Evolutionary conservation across 164 flowering plant species (phyloP).

Genomic region (Vitis cinerea): DNA sequence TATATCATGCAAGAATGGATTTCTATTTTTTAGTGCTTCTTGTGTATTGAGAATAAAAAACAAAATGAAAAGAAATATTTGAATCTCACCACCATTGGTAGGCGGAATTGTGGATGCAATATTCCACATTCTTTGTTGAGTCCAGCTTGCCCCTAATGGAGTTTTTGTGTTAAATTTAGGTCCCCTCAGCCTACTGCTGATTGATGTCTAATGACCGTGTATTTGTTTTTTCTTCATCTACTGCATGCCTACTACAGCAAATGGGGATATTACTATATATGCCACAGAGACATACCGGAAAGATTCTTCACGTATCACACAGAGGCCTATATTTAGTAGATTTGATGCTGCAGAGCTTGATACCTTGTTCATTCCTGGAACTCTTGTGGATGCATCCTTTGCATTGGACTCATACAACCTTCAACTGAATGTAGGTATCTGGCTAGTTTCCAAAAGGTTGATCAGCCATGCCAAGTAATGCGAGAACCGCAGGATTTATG

Average conservation of each 20-base stretch:
- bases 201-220: no score
- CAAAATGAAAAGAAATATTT: no score
- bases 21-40: no score
- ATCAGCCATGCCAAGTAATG: conserved; percentile 29
- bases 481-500: not conserved
- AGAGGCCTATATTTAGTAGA: conserved; percentile 54
- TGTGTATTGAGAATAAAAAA: no score
- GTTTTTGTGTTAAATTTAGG: no score
- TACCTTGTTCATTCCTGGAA: conserved; percentile 49
- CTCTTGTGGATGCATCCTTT: conserved; percentile 60
- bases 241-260: conserved; percentile 66
- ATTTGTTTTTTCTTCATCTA: not conserved
- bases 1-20: no score
- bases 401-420: conserved; percentile 73
- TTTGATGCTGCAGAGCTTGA: conserved; percentile 63
- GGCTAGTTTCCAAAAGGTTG: conserved; percentile 57
- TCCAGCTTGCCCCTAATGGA: no score
- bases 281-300: conserved; percentile 65
- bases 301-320: conserved; percentile 45
- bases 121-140: no score
- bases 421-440: conserved; percentile 72
- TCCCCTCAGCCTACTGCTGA: no score
- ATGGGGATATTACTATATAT: conserved; percentile 43
- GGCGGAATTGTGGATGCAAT: no score
- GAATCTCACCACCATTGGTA: no score